Conservation (phyloP, 495 filamentous ascomycete species). For the Penicillium coffeae region DNA sequence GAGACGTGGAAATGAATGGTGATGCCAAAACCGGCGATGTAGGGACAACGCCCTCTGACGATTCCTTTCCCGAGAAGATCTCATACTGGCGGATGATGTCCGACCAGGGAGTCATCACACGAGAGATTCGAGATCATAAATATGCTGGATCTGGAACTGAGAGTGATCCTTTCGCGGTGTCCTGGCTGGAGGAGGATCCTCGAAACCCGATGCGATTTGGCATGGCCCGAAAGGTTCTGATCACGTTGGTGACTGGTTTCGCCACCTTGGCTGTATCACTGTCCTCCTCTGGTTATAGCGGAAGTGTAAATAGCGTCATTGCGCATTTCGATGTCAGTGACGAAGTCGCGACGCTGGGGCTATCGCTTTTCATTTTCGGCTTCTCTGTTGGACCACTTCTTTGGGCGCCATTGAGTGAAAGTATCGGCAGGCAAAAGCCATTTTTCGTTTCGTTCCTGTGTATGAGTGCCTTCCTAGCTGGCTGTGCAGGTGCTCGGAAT, state of each 20-base stretch:
- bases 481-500: constrained; percentile 52
- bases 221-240: constrained; percentile 12
- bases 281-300: constrained; percentile 44
- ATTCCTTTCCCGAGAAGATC: neutral
- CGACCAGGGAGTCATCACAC: neutral
- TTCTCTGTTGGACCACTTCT: constrained; percentile 46
- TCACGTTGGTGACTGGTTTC: constrained; percentile 14
- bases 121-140: neutral
- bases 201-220: constrained; percentile 57
- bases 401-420: constrained; percentile 26
- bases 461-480: constrained; percentile 56
- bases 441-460: constrained; percentile 22
- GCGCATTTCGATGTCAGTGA: constrained; percentile 37
- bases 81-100: neutral
- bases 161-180: constrained; percentile 64
- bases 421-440: constrained; percentile 40
- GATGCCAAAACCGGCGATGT: no score
- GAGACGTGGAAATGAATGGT: no score
- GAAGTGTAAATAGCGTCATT: constrained; percentile 30
- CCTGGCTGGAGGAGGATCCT: constrained; percentile 58
- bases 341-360: constrained; percentile 42
- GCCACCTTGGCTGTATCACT: constrained; percentile 21
- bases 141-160: constrained; percentile 45
- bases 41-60: no score
- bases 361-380: constrained; percentile 48